Percentiles rank a stretch among this genome's conserved stretches.
Evolutionary conservation across 306 rosid genomes (phyloP).

Genomic region (Lablab purpureus): DNA sequence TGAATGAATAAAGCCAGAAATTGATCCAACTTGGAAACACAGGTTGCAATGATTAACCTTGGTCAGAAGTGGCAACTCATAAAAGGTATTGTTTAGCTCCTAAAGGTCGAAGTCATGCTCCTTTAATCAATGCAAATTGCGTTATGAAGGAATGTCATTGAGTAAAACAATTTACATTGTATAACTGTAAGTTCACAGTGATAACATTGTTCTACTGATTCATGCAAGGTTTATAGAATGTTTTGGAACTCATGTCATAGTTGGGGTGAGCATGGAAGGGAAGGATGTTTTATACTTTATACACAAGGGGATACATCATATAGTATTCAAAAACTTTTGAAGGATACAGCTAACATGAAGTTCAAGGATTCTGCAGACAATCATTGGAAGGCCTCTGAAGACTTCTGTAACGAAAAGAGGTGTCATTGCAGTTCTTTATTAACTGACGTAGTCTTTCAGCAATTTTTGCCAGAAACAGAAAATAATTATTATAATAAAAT

Average conservation of each 20-base stretch:
- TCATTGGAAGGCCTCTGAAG: slow-evolving; percentile 54
- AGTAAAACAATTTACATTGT: background rate
- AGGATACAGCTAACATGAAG: slow-evolving; percentile 69
- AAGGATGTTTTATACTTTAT: slow-evolving; percentile 84
- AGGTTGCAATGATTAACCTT: too few species aligned
- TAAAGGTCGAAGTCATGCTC: too few species aligned
- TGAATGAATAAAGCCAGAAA: too few species aligned
- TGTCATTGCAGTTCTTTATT: slow-evolving; percentile 14
- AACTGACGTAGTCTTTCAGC: background rate
- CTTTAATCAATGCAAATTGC: too few species aligned
- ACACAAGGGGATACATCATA: slow-evolving; percentile 75
- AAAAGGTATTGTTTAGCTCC: too few species aligned
- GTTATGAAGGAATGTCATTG: background rate
- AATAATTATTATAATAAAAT: background rate
- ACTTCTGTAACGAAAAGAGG: slow-evolving; percentile 58
- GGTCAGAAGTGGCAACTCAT: too few species aligned
- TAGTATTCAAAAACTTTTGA: slow-evolving; percentile 69
- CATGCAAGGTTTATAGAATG: slow-evolving; percentile 74
- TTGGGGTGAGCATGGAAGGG: slow-evolving; percentile 93
- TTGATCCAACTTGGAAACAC: too few species aligned
- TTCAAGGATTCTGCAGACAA: slow-evolving; percentile 64
- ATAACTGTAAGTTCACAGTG: background rate
- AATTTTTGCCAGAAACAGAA: background rate
- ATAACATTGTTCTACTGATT: slow-evolving; percentile 25
- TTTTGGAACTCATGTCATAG: slow-evolving; percentile 88